Evolutionary conservation across 2,329 filamentous ascomycete genomes (phyloP).

Genomic region (Pestalotiopsis fici): DNA sequence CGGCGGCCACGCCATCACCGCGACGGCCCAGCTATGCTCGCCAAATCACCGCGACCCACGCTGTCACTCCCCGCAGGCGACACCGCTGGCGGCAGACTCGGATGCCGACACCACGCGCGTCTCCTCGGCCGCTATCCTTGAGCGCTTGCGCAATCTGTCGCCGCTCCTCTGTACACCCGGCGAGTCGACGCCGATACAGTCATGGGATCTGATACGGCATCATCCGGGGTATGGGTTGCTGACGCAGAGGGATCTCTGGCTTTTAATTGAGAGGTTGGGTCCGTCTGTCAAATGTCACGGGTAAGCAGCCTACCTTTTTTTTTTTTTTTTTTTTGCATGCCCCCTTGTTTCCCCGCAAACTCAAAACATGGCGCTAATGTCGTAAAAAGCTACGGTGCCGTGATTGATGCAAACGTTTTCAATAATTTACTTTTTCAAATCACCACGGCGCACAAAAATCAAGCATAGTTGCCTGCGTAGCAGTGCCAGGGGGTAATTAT

Average conservation of each 20-base stretch:
- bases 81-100: background rate
- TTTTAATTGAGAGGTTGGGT: background rate
- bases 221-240: background rate
- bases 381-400: background rate
- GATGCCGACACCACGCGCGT: background rate
- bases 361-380: background rate
- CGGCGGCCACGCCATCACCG: background rate
- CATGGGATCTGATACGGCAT: background rate
- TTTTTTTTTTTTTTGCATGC: too few relatives aligned
- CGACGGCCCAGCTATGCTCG: background rate
- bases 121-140: conserved; percentile 2
- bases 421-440: background rate
- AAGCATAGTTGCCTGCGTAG: too few relatives aligned
- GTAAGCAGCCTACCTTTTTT: background rate
- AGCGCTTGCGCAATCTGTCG: background rate
- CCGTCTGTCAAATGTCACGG: background rate
- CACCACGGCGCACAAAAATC: background rate
- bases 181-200: conserved; percentile 1
- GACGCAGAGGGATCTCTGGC: background rate
- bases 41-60: background rate
- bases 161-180: background rate
- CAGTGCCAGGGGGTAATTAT: too few relatives aligned
- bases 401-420: background rate
- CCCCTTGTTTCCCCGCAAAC: background rate
- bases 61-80: background rate